Base-by-base conservation (phyloP, 1,284 basidiomycete genomes). In the Ganoderma boninense region DNA sequence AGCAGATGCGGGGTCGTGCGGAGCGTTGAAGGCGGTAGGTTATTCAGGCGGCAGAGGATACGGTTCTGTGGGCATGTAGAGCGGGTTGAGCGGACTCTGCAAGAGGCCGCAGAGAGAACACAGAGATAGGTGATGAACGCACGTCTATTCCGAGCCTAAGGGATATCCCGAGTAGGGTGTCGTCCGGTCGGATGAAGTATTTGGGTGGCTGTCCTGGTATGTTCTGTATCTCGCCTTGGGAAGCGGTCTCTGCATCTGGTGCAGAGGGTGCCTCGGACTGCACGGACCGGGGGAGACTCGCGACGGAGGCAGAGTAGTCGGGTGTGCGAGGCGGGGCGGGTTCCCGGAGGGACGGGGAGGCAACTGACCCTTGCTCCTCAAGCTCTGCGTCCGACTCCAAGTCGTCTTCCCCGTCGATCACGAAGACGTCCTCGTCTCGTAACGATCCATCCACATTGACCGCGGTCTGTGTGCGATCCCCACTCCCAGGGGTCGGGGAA, bases 1-100 rank as follows among this genome's bases (percentile, higher is more conserved):
- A 94, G 82, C 20, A 94, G 82, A 75, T 93, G 91, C 2, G 93
- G 92, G 0, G 89, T 93, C 0, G 90, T 93, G 64, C 82, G 87
- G 20, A 94, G 82, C 1, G 91, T 90, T 74, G 87, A 91, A 1
- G 84, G 80, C 0, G 92, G 90, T 7, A 95, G 84, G 62, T 85
- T 86, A 76, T 94, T 95, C 26, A 92, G 79, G 23, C 82, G 85
- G 77, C 91, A 92, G 4, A 94, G 81, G 43, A 85, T 80, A 52
- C 85, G 85, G 35, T 84, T 87, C 91, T 92, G 73, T 7, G 63
- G 52, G n/a, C 11, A 61, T 10, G 10, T 11, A 52, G 11, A 52
- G 13, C 23, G 23, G 11, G 11, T 52, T 52, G 49, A 52, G 49
- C 23, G 14, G 8, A 14, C 5, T 8, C 4, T 23, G 14, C 29